Percentiles rank a stretch among this genome's conserved stretches.
These are phyloP conservation scores for Arxiozyma bovina DNA, from an alignment of 1,139 yeast species.

Conservation along the genomic window DNA sequence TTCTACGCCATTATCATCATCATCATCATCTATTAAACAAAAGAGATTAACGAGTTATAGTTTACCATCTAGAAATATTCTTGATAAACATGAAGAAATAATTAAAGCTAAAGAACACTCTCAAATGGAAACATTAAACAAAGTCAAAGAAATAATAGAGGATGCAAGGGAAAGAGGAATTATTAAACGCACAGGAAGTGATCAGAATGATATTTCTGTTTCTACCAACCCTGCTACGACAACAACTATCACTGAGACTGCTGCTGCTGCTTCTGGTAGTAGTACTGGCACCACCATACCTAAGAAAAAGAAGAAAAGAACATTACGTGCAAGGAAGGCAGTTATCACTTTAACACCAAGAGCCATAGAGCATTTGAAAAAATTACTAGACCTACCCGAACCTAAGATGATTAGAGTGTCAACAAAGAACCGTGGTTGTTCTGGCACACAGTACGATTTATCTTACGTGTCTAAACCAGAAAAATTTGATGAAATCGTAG, in stretches of 20 bases:
- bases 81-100: slow-evolving; percentile 13
- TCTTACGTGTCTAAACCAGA: slow-evolving; percentile 87
- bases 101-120: slow-evolving; percentile 6
- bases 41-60: slow-evolving; percentile 26
- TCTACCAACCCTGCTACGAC: neutral
- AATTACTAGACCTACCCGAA: slow-evolving; percentile 64
- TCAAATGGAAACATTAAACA: slow-evolving; percentile 5
- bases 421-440: slow-evolving; percentile 93
- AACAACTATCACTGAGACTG: neutral
- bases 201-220: neutral
- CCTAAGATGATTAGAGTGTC: slow-evolving; percentile 89
- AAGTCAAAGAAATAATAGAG: slow-evolving; percentile 8
- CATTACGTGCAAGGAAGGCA: slow-evolving; percentile 77
- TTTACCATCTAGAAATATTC: slow-evolving; percentile 21
- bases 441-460: slow-evolving; percentile 84
- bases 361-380: slow-evolving; percentile 64
- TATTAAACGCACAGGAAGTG: neutral
- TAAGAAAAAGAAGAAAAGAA: slow-evolving; percentile 48
- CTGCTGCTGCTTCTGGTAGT: slow-evolving; percentile 11
- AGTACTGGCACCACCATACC: slow-evolving; percentile 12
- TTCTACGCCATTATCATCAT: neutral
- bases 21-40: neutral
- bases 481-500: slow-evolving; percentile 85
- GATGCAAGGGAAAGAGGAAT: slow-evolving; percentile 1
- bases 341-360: slow-evolving; percentile 67